Base-by-base conservation (phyloP, 345 rosid species). In the Euphorbia pulcherrima region DNA sequence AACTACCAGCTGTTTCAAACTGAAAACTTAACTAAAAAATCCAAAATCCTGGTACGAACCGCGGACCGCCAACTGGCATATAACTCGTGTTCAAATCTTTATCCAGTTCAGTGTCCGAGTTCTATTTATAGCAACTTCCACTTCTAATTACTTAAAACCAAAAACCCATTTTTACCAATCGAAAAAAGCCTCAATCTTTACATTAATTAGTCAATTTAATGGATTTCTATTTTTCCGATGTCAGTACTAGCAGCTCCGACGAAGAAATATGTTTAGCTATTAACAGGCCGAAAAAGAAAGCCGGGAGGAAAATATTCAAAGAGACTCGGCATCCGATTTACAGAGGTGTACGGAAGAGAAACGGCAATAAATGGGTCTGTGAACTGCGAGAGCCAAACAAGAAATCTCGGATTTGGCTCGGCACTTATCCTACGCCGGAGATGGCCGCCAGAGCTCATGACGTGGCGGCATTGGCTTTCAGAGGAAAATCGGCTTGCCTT, bases 361-460 rank as follows among this genome's bases (percentile, higher is more conserved):
- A 89, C 57, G 83, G 74, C 0, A 72, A 83, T 68, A 89, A 83
- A 65, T 89, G 96, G 96, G 96, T 89, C 8, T 85, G 92, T 26
- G 96, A 89, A 47, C 35, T 89, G 35, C 78, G 96, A 0, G 87
- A 84, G 26, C 96, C 92, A 0, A 83, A 48, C 29, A 78, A 80
- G 54, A 81, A 84, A 55, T 68, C 87, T 0, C 85, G 96, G 2
- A 81, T 89, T 20, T 89, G 96, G 96, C 85, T 89, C 0, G 96
- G 96, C 0, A 89, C 96, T 2, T 89, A 87, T 55, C 88, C 92
- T 0, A 84, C 87, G 0, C 81, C 96, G 0, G 92, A 89, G 53
- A 87, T 87, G 96, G 96, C 96, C 0, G 96, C 92, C 0, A 74
- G 89, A 54, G 96, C 96, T 0, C 96, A 89, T 50, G 96, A 89